Evolutionary conservation across 2,329 filamentous ascomycete genomes (phyloP).

Genomic region (Periconia sp.): DNA sequence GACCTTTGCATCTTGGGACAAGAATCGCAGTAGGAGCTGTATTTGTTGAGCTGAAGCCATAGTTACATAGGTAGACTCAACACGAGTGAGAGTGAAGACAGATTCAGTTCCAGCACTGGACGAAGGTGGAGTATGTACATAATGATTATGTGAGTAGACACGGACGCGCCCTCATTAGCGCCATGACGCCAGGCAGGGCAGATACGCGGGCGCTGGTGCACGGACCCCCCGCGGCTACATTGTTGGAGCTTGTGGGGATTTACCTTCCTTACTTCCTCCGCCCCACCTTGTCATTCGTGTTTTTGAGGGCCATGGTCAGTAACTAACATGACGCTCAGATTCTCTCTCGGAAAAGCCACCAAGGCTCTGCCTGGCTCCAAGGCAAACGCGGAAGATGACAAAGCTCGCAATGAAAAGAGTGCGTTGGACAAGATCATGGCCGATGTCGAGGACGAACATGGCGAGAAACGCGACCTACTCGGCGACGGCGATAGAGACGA

Average conservation of each 20-base stretch:
- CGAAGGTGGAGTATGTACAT: background rate
- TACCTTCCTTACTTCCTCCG: background rate
- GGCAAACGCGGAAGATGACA: slow-evolving; percentile 30
- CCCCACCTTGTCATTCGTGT: background rate
- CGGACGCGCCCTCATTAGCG: background rate
- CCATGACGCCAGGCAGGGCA: background rate
- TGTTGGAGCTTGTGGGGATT: background rate
- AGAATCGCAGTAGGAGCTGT: slow-evolving; percentile 57
- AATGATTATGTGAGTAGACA: background rate
- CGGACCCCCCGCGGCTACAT: background rate
- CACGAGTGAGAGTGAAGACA: background rate
- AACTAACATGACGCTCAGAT: slow-evolving; percentile 30
- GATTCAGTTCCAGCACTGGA: background rate
- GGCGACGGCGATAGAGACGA: slow-evolving; percentile 23
- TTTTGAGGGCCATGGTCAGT: background rate
- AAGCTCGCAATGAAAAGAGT: slow-evolving; percentile 33
- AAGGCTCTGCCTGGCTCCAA: slow-evolving; percentile 29
- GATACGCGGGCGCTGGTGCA: background rate
- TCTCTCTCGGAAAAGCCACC: slow-evolving; percentile 30
- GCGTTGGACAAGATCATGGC: slow-evolving; percentile 35
- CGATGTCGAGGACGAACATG: slow-evolving; percentile 33
- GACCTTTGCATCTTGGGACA: slow-evolving; percentile 60
- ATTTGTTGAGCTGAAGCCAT: slow-evolving; percentile 43
- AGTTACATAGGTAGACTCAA: background rate
- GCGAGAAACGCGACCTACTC: slow-evolving; percentile 21